Conservation (phyloP, 2,329 filamentous ascomycete genomes). For the Aspergillus phoenicis region DNA sequence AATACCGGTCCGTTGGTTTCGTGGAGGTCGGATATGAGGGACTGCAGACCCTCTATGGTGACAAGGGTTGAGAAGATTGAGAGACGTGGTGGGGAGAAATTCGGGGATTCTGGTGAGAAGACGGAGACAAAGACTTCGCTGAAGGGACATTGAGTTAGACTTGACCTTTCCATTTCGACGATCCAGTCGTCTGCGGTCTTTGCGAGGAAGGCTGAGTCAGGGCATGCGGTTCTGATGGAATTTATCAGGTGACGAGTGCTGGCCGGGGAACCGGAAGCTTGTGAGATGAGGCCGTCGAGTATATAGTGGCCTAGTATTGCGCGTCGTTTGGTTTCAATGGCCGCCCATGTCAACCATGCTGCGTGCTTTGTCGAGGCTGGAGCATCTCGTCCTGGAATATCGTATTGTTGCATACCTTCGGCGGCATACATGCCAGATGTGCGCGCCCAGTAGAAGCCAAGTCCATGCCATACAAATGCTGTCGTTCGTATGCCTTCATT, state of each 20-base stretch:
- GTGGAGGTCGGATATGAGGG: background rate
- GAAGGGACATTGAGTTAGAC: background rate
- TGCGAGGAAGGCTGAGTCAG: constrained; percentile 23
- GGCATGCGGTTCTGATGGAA: constrained; percentile 14
- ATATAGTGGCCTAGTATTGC: constrained; percentile 24
- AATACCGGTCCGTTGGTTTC: background rate
- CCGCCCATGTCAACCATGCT: constrained; percentile 22
- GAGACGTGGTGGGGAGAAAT: background rate
- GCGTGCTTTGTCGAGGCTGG: constrained; percentile 11
- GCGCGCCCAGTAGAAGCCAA: constrained; percentile 27
- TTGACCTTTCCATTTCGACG: constrained; percentile 1
- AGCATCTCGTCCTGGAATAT: constrained; percentile 3
- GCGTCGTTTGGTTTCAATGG: constrained; percentile 22
- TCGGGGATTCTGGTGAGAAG: background rate
- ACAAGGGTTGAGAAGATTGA: constrained; percentile 2
- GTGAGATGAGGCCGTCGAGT: constrained; percentile 25
- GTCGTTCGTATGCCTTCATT: constrained; percentile 21
- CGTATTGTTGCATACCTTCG: background rate
- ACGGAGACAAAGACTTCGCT: constrained; percentile 3
- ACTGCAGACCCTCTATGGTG: constrained; percentile 9
- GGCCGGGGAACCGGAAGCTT: constrained; percentile 23
- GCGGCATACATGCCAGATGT: constrained; percentile 23
- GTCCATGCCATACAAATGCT: constrained; percentile 22
- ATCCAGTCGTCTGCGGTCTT: constrained; percentile 24
- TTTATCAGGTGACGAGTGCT: constrained; percentile 27